These are phyloP conservation scores for Fusarium buharicum DNA, from an alignment of 2,329 filamentous ascomycete genomes.

Conservation along the genomic window DNA sequence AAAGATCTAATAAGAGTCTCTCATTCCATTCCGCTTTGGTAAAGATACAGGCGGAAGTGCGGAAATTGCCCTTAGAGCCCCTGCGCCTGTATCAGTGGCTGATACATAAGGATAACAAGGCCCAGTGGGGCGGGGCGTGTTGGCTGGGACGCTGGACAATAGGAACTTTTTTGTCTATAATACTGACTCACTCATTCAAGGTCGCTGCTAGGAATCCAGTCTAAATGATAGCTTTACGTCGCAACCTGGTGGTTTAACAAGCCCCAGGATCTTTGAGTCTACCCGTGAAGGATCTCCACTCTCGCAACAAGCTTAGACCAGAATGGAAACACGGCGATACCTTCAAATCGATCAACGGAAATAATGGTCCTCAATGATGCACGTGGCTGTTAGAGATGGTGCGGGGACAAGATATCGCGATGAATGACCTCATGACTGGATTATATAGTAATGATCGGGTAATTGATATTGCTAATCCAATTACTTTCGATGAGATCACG, in stretches of 20 bases:
- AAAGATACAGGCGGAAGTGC: no score
- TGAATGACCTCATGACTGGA: conserved; percentile 16
- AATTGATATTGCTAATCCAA: conserved; percentile 5
- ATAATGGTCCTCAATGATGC: neutral
- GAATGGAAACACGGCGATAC: no score
- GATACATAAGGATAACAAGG: conserved; percentile 67
- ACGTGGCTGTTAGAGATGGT: neutral
- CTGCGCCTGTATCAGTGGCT: conserved; percentile 57
- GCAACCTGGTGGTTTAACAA: no score
- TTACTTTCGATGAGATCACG: conserved; percentile 5
- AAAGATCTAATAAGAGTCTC: no score
- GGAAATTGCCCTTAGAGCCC: no score
- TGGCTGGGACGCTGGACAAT: conserved; percentile 57
- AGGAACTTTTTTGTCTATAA: conserved; percentile 62
- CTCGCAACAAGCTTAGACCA: no score
- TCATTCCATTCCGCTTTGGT: no score
- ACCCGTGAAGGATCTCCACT: no score
- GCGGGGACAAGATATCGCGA: neutral
- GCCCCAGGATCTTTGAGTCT: no score
- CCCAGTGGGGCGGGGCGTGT: conserved; percentile 19
- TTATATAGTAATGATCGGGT: neutral
- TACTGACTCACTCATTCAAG: conserved; percentile 63
- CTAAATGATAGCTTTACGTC: no score
- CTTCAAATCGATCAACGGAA: neutral
- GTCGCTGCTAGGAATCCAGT: conserved; percentile 9